Evolutionary conservation across 768 basidiomycete genomes (phyloP).

Genomic region (Suillus variegatus): DNA sequence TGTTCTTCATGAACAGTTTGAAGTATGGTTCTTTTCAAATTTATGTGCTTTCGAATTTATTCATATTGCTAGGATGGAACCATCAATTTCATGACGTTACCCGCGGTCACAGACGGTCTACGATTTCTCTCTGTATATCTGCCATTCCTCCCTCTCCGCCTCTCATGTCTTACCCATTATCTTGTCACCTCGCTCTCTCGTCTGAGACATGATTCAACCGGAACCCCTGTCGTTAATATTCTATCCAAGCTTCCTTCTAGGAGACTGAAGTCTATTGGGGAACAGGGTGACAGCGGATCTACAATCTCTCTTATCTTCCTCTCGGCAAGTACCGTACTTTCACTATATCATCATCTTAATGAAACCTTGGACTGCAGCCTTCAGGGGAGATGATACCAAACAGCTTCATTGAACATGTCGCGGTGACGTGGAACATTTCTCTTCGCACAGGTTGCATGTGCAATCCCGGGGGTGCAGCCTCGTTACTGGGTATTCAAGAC

Average conservation of each 20-base stretch:
- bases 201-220: conserved; percentile 62
- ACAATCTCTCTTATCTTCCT: conserved; percentile 64
- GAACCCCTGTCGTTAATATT: conserved; percentile 63
- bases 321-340: conserved; percentile 45
- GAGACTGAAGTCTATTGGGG: conserved; percentile 57
- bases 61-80: conserved; percentile 68
- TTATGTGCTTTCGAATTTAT: conserved; percentile 2
- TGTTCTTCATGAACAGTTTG: conserved; percentile 72
- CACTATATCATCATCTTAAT: not conserved
- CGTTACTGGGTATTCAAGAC: conserved; percentile 64
- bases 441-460: conserved; percentile 87
- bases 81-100: conserved; percentile 76
- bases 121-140: conserved; percentile 77
- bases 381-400: conserved; percentile 67
- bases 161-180: conserved; percentile 68
- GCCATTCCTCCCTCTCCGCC: conserved; percentile 75
- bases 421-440: conserved; percentile 64
- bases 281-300: conserved; percentile 67
- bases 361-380: conserved; percentile 42
- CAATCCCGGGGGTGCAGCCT: conserved; percentile 80
- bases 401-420: conserved; percentile 72
- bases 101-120: conserved; percentile 78
- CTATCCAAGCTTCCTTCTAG: conserved; percentile 62
- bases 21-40: conserved; percentile 45
- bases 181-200: conserved; percentile 55